Evolutionary conservation across 192 early-diverging fungal genomes (phyloP), one percentile per base, ranked within the genome.

Genomic region (Dimargaris xerosporica): DNA sequence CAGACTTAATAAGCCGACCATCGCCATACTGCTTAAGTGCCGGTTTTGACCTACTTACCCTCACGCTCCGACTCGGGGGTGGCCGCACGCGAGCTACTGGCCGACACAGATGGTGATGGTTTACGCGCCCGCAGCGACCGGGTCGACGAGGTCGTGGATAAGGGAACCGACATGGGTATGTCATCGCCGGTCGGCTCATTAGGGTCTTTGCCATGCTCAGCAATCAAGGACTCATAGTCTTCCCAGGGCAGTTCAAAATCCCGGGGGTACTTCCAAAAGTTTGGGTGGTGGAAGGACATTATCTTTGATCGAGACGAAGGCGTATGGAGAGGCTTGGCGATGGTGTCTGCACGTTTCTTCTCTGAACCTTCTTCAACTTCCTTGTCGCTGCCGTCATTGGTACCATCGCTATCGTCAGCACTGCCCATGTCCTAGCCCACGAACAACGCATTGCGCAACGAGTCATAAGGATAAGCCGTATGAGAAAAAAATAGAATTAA

Each of bases 211-310:
- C 54, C 26, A 29, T 56, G 54, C 16, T 56, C 54, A 1, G 30
- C 54, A 34, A 56, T 56, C 6, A 56, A 11, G 28, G 54, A 29
- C 30, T 56, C 54, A 29, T 56, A 56, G n/a, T 56, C 54, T 6
- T 56, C 54, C 54, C 54, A 56, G 23, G 54, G 54, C 28, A 56
- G 29, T 34, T 56, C 54, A 34, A 56, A 56, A 0, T 56, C 54
- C 28, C 28, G 30, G 19, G 54, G 19, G 6, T 56, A 56, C 30
- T 56, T 56, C 54, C 54, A 56, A 34, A 56, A 56, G 28, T 26
- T n/a, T 34, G 54, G 54, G 54, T 56, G 54, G 54, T 56, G 34
- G 34, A 39, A 5, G 34, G 34, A 7, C 34, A 39, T 39, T 2
- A 39, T 39, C 34, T 39, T 39, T 39, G 34, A 39, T 3, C 17